phyloP scores from a whole-genome alignment of 768 basidiomycete species.

The Xerocomellus intermedius region DNA sequence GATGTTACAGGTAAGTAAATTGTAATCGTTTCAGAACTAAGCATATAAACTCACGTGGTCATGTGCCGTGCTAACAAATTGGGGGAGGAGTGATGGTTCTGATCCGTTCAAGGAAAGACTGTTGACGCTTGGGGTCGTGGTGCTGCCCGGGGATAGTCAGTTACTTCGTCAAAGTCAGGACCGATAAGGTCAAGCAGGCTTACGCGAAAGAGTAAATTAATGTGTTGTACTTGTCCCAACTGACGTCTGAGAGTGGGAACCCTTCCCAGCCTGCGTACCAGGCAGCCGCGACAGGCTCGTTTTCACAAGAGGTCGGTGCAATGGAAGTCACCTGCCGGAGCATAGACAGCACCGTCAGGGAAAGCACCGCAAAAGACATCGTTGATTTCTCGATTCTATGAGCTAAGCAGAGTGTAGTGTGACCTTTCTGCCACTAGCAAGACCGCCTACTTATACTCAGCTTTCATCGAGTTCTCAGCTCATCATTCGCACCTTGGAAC shows the following conservation, averaged over 20 bases:
- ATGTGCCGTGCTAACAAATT: constrained; percentile 52
- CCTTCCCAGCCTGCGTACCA: constrained; percentile 68
- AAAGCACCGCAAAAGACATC: constrained; percentile 4
- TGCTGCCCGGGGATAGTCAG: constrained; percentile 21
- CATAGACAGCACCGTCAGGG: constrained; percentile 3
- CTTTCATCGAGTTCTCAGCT: background rate
- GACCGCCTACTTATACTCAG: constrained; percentile 6
- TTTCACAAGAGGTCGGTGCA: background rate
- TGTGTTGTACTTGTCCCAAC: constrained; percentile 68
- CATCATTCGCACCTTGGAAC: background rate
- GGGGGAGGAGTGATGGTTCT: constrained; percentile 47
- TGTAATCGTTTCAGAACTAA: background rate
- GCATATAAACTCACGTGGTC: constrained; percentile 28
- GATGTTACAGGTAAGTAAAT: background rate
- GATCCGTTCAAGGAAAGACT: constrained; percentile 38
- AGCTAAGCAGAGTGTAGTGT: background rate
- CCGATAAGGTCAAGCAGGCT: constrained; percentile 15
- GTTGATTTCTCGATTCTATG: background rate
- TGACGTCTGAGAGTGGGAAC: constrained; percentile 52
- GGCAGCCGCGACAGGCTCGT: constrained; percentile 41
- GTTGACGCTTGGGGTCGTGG: constrained; percentile 34
- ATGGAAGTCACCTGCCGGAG: background rate
- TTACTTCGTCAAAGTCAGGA: background rate
- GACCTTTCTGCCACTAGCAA: background rate
- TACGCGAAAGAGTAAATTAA: constrained; percentile 67